These are phyloP conservation scores for Phalaenopsis aphrodite DNA, from an alignment of 106 monocot genomes.

Conservation along the genomic window DNA sequence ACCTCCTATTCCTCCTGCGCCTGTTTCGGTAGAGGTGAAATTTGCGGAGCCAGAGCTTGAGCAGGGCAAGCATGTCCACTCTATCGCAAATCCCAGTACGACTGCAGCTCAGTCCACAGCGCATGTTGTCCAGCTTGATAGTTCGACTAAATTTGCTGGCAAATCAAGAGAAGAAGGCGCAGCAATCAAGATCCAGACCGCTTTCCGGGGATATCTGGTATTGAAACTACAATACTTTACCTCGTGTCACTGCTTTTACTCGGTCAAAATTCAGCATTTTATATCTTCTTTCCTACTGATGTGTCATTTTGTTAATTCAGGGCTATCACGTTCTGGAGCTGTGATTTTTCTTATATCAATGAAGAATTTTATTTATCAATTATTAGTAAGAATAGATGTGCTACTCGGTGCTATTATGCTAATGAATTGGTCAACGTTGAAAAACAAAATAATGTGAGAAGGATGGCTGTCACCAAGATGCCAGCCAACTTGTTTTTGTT, in stretches of 20 bases:
- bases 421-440: not conserved
- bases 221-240: not conserved
- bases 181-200: constrained; percentile 8
- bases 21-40: not conserved
- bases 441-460: not conserved
- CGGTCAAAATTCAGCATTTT: not conserved
- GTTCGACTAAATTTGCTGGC: constrained; percentile 18
- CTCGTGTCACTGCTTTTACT: not conserved
- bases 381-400: not conserved
- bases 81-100: not conserved
- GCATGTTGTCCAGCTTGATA: not conserved
- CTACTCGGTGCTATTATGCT: not conserved
- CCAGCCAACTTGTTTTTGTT: not conserved
- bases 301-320: not conserved
- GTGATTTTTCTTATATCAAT: not conserved
- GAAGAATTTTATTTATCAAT: not conserved
- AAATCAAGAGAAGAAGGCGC: constrained; percentile 31
- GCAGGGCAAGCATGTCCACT: not conserved
- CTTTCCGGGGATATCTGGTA: constrained; percentile 6
- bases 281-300: not conserved
- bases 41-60: not conserved
- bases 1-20: not conserved
- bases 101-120: not conserved
- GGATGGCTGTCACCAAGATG: not conserved
- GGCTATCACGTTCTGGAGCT: not conserved